These are phyloP conservation scores for Auriscalpium microsporum DNA, from an alignment of 768 basidiomycete species.

Conservation along the genomic window DNA sequence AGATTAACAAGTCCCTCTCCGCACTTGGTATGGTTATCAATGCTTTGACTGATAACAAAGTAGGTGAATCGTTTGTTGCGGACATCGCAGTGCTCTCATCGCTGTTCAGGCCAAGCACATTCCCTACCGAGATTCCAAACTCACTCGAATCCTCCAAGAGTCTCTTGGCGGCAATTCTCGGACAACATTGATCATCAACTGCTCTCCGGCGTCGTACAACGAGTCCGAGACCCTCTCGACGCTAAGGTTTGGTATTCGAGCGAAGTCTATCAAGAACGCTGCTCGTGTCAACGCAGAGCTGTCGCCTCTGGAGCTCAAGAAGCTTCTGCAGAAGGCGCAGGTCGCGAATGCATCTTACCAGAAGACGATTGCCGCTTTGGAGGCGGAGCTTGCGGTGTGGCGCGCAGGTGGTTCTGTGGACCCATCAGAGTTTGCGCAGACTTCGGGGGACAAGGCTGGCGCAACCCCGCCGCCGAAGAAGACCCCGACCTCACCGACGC, in stretches of 20 bases:
- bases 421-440: slow-evolving; percentile 65
- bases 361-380: slow-evolving; percentile 81
- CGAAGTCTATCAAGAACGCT: slow-evolving; percentile 99
- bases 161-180: slow-evolving; percentile 92
- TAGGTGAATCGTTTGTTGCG: slow-evolving; percentile 23
- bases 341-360: slow-evolving; percentile 75
- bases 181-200: slow-evolving; percentile 98
- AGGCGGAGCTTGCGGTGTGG: slow-evolving; percentile 89
- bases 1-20: slow-evolving; percentile 98
- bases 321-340: slow-evolving; percentile 81
- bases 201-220: slow-evolving; percentile 96
- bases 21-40: slow-evolving; percentile 99
- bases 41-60: slow-evolving; percentile 93
- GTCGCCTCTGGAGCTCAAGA: slow-evolving; percentile 92
- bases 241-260: slow-evolving; percentile 98
- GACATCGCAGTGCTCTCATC: not conserved
- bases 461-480: slow-evolving; percentile 37
- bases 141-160: slow-evolving; percentile 98
- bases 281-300: slow-evolving; percentile 98
- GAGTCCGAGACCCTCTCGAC: slow-evolving; percentile 94
- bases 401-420: slow-evolving; percentile 80
- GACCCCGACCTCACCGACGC: slow-evolving; percentile 48
- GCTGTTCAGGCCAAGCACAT: slow-evolving; percentile 78
- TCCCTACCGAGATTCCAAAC: slow-evolving; percentile 97
- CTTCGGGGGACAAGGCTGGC: slow-evolving; percentile 48